These are phyloP conservation scores for Polychytrium aggregatum DNA, from an alignment of 192 early-diverging fungal species.

Conservation along the genomic window DNA sequence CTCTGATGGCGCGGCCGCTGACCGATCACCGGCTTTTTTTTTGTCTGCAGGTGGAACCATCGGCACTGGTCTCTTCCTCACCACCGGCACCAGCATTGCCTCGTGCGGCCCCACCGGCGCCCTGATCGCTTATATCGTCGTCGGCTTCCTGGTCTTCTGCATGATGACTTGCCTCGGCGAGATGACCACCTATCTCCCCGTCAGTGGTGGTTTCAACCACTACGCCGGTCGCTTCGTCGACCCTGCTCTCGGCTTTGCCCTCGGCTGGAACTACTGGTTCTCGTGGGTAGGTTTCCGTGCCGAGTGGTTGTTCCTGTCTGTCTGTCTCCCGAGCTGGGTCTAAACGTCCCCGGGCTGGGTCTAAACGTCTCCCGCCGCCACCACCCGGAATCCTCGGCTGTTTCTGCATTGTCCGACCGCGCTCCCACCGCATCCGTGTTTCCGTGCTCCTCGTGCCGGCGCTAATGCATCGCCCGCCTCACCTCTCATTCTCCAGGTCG, in stretches of 20 bases:
- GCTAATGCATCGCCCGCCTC: no score
- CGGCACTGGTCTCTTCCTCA: slow-evolving; percentile 27
- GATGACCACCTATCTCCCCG: slow-evolving; percentile 71
- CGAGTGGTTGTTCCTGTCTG: no score
- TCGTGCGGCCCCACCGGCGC: slow-evolving; percentile 62
- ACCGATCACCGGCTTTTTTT: no score
- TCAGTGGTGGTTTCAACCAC: slow-evolving; percentile 46
- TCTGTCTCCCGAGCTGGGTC: no score
- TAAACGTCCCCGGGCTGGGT: no score
- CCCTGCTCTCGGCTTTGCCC: slow-evolving; percentile 54
- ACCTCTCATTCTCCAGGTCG: slow-evolving; percentile 7
- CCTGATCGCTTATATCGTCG: slow-evolving; percentile 60
- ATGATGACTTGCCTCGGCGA: slow-evolving; percentile 69
- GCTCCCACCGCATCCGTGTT: not conserved
- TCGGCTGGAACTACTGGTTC: slow-evolving; percentile 38
- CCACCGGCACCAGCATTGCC: slow-evolving; percentile 41
- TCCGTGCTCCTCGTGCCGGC: not conserved
- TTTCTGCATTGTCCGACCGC: not conserved
- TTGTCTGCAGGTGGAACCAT: slow-evolving; percentile 73
- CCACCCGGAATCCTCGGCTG: no score
- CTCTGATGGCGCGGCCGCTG: no score
- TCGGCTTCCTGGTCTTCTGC: slow-evolving; percentile 32
- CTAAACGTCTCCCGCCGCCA: no score
- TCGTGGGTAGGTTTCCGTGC: no score
- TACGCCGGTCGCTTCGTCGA: slow-evolving; percentile 56